A percentile compares a stretch with the other conserved stretches of the same genome.
phyloP scores from a whole-genome alignment of 192 early-diverging fungal genomes.

The Umbelopsis sp. region DNA sequence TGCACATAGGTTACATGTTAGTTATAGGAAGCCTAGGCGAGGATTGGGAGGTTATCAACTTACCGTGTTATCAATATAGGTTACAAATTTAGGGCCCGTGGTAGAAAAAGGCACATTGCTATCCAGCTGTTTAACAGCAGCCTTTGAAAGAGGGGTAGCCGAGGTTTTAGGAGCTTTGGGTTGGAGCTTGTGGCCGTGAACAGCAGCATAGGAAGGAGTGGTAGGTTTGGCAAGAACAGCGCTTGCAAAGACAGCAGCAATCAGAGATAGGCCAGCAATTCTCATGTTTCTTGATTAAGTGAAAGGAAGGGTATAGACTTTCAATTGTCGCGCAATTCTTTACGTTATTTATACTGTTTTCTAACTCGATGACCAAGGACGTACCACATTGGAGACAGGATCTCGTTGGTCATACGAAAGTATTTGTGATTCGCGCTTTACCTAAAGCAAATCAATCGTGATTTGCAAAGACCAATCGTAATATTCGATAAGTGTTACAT shows the following conservation, averaged over 20 bases:
- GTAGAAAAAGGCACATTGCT: constrained; percentile 12
- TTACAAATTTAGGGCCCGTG: constrained; percentile 33
- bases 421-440: no score
- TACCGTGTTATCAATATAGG: constrained; percentile 42
- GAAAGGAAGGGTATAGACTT: not conserved
- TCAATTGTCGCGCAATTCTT: not conserved
- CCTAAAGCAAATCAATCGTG: no score
- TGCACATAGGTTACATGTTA: not conserved
- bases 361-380: no score
- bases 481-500: not conserved
- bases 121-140: not conserved
- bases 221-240: constrained; percentile 11
- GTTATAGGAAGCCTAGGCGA: not conserved
- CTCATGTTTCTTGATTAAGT: not conserved
- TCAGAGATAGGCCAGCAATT: constrained; percentile 1
- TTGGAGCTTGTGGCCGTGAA: constrained; percentile 18
- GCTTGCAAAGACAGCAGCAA: not conserved
- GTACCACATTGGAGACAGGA: no score
- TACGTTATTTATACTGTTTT: not conserved
- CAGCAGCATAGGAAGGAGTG: constrained; percentile 1
- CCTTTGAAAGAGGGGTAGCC: constrained; percentile 4
- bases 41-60: not conserved
- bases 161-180: not conserved
- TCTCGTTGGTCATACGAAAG: no score
- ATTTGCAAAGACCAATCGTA: no score